Evolutionary conservation across 1,284 basidiomycete species (phyloP).

Genomic region (Mixia osmundae): DNA sequence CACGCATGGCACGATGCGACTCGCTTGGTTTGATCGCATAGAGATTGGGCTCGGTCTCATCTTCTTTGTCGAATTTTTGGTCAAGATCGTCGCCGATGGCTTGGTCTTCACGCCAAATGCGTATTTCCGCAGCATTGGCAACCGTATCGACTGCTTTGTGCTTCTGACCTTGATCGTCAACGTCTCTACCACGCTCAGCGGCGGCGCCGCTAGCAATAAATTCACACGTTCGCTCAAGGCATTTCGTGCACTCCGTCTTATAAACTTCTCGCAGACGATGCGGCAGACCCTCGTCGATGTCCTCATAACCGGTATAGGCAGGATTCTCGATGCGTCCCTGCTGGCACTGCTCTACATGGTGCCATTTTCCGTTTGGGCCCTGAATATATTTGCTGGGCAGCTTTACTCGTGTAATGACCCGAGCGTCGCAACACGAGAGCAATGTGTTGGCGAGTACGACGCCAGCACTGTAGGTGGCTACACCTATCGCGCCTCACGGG

Average conservation of each 20-base stretch:
- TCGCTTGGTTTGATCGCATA: slow-evolving; percentile 69
- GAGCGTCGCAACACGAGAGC: slow-evolving; percentile 31
- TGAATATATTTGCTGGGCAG: slow-evolving; percentile 73
- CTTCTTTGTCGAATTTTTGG: slow-evolving; percentile 60
- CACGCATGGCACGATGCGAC: slow-evolving; percentile 34
- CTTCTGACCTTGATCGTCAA: slow-evolving; percentile 62
- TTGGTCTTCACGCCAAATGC: slow-evolving; percentile 78
- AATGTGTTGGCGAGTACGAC: slow-evolving; percentile 54
- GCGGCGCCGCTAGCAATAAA: slow-evolving; percentile 49
- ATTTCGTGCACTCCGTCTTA: slow-evolving; percentile 63
- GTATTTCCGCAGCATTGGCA: slow-evolving; percentile 79
- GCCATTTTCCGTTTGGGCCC: slow-evolving; percentile 90
- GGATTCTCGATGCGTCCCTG: slow-evolving; percentile 73
- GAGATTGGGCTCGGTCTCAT: slow-evolving; percentile 52
- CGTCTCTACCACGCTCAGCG: slow-evolving; percentile 47
- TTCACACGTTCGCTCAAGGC: slow-evolving; percentile 71
- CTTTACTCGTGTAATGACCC: slow-evolving; percentile 70
- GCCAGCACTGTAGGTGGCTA: slow-evolving; percentile 32
- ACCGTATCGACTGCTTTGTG: slow-evolving; percentile 70
- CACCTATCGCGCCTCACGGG: slow-evolving; percentile 52
- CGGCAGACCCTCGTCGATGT: slow-evolving; percentile 76
- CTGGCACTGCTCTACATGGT: slow-evolving; percentile 86
- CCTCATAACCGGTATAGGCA: slow-evolving; percentile 61
- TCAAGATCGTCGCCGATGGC: slow-evolving; percentile 85
- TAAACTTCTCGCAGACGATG: slow-evolving; percentile 69